phyloP scores from a whole-genome alignment of 768 basidiomycete genomes.

The Hygrocybe coccinea region DNA sequence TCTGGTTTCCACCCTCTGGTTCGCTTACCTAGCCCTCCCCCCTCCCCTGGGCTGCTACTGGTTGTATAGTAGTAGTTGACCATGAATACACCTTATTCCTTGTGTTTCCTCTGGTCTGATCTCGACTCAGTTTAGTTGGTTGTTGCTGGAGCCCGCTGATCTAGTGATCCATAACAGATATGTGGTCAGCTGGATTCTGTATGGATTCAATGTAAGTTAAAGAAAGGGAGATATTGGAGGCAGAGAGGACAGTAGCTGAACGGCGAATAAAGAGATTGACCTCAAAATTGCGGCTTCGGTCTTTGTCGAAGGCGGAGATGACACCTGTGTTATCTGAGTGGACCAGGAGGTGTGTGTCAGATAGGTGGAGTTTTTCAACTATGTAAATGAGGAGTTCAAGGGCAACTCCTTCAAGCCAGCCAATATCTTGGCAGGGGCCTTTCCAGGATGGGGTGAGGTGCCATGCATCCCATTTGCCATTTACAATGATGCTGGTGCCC shows the following conservation, averaged over 20 bases:
- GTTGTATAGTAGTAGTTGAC: no score
- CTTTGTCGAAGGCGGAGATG: slow-evolving; percentile 30
- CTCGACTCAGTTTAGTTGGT: no score
- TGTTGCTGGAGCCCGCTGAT: no score
- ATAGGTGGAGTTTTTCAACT: not conserved
- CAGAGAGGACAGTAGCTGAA: slow-evolving; percentile 5
- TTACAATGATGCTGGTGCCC: slow-evolving; percentile 10
- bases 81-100: no score
- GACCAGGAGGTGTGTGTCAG: slow-evolving; percentile 22
- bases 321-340: slow-evolving; percentile 33
- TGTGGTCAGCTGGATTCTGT: slow-evolving; percentile 28
- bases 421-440: not conserved
- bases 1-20: no score
- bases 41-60: no score
- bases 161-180: no score
- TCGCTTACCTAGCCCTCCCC: no score
- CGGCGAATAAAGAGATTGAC: slow-evolving; percentile 28
- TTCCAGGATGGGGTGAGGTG: slow-evolving; percentile 17
- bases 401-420: slow-evolving; percentile 9
- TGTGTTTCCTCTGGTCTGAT: no score
- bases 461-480: slow-evolving; percentile 23
- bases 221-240: slow-evolving; percentile 13
- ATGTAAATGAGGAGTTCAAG: not conserved
- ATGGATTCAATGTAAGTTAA: slow-evolving; percentile 24
- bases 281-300: slow-evolving; percentile 26